Evolutionary conservation across 2,329 filamentous ascomycete species (phyloP).

Genomic region (Helotiales sp.): DNA sequence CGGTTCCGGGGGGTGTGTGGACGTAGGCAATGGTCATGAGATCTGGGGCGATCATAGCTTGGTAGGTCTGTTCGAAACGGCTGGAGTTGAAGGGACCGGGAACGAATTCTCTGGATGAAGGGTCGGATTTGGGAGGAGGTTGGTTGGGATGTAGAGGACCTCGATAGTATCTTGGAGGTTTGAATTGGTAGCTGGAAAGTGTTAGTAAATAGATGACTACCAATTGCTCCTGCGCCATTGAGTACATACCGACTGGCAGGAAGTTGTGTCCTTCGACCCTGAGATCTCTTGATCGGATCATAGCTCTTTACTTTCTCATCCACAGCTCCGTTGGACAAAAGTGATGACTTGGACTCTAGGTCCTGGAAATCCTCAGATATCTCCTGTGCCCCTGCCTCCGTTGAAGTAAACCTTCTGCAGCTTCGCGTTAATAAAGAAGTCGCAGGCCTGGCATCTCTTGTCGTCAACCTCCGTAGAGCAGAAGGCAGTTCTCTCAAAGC

Average conservation of each 20-base stretch:
- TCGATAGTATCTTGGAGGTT: constrained; percentile 91
- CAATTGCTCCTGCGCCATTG: neutral
- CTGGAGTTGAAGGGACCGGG: constrained; percentile 91
- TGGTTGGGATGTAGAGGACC: constrained; percentile 93
- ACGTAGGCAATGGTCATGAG: constrained; percentile 87
- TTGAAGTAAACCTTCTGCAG: constrained; percentile 39
- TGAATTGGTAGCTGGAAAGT: constrained; percentile 81
- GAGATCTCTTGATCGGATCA: constrained; percentile 54
- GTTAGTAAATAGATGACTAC: neutral
- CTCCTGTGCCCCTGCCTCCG: constrained; percentile 35
- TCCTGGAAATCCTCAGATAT: constrained; percentile 45
- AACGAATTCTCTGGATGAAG: constrained; percentile 83
- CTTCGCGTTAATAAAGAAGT: constrained; percentile 21
- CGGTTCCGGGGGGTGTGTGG: constrained; percentile 80
- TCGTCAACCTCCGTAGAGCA: constrained; percentile 37
- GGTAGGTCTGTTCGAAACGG: constrained; percentile 87
- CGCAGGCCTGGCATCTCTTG: constrained; percentile 32
- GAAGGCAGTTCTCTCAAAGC: constrained; percentile 42
- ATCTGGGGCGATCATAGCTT: constrained; percentile 84
- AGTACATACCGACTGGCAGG: constrained; percentile 47
- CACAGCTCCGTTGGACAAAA: constrained; percentile 44
- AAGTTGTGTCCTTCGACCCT: constrained; percentile 46
- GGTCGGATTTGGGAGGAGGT: constrained; percentile 84
- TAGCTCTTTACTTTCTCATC: constrained; percentile 48
- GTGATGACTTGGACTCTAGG: constrained; percentile 53